A percentile compares a stretch with the other conserved stretches of the same genome.
Conservation (phyloP, 495 filamentous ascomycete species). For the Talaromyces liani region DNA sequence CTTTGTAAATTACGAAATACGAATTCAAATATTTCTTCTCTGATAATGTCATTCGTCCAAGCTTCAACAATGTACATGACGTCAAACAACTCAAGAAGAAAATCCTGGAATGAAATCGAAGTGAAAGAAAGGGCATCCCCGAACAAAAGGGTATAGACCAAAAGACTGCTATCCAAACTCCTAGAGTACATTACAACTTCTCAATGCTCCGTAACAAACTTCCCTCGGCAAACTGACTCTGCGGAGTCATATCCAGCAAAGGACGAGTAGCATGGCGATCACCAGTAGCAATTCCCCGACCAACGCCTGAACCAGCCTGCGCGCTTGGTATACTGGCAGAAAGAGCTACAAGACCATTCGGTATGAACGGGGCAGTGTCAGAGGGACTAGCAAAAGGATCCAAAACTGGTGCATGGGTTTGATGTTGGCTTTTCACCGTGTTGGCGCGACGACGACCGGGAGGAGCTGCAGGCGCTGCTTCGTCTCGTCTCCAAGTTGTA, state of each 20-base stretch:
- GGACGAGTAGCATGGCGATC: conserved; percentile 43
- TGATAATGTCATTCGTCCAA: not conserved
- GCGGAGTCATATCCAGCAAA: conserved; percentile 47
- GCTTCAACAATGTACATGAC: not conserved
- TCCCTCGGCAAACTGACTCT: conserved; percentile 45
- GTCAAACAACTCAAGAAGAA: not conserved
- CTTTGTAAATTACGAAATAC: too few species aligned
- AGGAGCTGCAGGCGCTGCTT: conserved; percentile 8
- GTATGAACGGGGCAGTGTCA: conserved; percentile 23
- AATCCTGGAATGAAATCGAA: not conserved
- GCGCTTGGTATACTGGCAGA: conserved; percentile 9
- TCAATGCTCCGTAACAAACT: conserved; percentile 38
- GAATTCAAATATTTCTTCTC: not conserved
- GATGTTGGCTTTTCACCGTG: conserved; percentile 4
- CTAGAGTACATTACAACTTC: not conserved
- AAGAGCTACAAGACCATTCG: conserved; percentile 31
- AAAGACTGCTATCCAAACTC: not conserved
- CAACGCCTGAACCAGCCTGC: conserved; percentile 19
- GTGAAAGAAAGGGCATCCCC: not conserved
- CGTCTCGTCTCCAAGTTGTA: conserved; percentile 43
- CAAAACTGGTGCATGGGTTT: conserved; percentile 8
- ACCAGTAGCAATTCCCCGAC: conserved; percentile 48
- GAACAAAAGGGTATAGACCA: not conserved
- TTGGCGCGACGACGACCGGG: conserved; percentile 12
- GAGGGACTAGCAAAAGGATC: conserved; percentile 18